Percentiles rank a stretch among this genome's conserved stretches.
Conservation (phyloP, 1,284 basidiomycete species). For the Pseudozyma tsukubaensis region DNA sequence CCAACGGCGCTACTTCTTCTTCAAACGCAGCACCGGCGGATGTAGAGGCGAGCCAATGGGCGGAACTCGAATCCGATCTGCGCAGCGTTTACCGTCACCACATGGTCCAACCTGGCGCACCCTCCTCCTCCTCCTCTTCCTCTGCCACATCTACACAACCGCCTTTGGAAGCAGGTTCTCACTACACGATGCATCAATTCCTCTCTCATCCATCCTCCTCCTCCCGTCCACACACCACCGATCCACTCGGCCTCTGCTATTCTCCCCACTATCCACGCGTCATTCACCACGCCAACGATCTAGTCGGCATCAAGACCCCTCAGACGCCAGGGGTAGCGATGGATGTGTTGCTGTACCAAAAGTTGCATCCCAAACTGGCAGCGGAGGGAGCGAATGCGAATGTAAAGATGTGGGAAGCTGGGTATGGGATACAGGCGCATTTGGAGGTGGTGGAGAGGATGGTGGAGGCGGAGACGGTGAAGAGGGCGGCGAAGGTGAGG, state of each 20-base stretch:
- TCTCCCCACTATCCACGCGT: slow-evolving; percentile 28
- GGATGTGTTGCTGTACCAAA: slow-evolving; percentile 10
- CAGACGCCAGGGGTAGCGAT: slow-evolving; percentile 13
- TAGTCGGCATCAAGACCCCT: slow-evolving; percentile 32
- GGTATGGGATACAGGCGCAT: slow-evolving; percentile 36
- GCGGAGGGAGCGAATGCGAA: slow-evolving; percentile 4
- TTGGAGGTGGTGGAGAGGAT: slow-evolving; percentile 34
- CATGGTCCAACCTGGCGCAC: slow-evolving; percentile 6
- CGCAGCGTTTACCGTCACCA: slow-evolving; percentile 24
- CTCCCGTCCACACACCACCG: slow-evolving; percentile 5
- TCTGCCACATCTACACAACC: not conserved
- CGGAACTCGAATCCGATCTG: slow-evolving; percentile 19
- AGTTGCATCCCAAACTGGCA: slow-evolving; percentile 4
- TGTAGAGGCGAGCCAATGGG: not conserved
- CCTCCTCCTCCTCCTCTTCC: not conserved
- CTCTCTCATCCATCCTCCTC: not conserved
- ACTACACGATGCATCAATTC: slow-evolving; percentile 33
- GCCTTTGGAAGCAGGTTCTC: slow-evolving; percentile 3
- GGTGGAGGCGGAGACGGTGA: slow-evolving; percentile 17
- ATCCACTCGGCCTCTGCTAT: slow-evolving; percentile 28
- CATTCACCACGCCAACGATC: slow-evolving; percentile 32
- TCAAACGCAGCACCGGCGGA: not conserved
- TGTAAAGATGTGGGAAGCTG: slow-evolving; percentile 19
- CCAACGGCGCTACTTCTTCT: not conserved
- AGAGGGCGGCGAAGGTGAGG: slow-evolving; percentile 13